Evolutionary conservation across 192 early-diverging fungal genomes (phyloP).

Genomic region (Cladochytrium replicatum): DNA sequence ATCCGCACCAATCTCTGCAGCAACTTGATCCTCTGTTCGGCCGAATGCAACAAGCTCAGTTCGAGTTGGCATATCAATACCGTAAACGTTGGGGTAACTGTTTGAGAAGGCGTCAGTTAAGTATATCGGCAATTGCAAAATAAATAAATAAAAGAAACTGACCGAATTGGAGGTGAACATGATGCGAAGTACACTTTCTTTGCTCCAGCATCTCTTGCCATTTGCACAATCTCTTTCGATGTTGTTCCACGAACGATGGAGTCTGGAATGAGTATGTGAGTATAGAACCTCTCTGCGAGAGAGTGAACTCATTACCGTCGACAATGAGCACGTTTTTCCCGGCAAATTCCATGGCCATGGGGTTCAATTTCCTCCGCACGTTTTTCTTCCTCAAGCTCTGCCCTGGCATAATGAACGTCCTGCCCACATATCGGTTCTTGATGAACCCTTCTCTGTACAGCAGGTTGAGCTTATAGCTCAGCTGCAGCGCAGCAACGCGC

Average conservation of each 20-base stretch:
- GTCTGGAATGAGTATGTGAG: conserved; percentile 39
- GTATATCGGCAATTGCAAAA: neutral
- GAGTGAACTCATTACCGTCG: conserved; percentile 53
- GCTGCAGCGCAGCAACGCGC: conserved; percentile 88
- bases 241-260: conserved; percentile 99
- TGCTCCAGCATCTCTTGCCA: conserved; percentile 97
- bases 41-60: conserved; percentile 81
- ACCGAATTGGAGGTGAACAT: conserved; percentile 87
- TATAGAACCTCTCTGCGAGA: conserved; percentile 2
- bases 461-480: conserved; percentile 78
- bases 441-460: conserved; percentile 98
- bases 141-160: conserved; percentile 14
- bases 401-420: conserved; percentile 99
- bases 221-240: conserved; percentile 96
- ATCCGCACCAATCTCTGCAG: conserved; percentile 87
- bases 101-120: neutral
- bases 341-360: conserved; percentile 94
- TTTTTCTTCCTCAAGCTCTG: conserved; percentile 66
- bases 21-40: conserved; percentile 73
- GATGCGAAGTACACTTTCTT: conserved; percentile 99
- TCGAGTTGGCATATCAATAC: conserved; percentile 98
- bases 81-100: conserved; percentile 95
- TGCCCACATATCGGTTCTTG: conserved; percentile 98
- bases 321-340: conserved; percentile 96
- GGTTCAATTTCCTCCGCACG: conserved; percentile 95